Base-by-base conservation (phyloP, 805 yeast genomes). In the Metschnikowia lochheadii region DNA sequence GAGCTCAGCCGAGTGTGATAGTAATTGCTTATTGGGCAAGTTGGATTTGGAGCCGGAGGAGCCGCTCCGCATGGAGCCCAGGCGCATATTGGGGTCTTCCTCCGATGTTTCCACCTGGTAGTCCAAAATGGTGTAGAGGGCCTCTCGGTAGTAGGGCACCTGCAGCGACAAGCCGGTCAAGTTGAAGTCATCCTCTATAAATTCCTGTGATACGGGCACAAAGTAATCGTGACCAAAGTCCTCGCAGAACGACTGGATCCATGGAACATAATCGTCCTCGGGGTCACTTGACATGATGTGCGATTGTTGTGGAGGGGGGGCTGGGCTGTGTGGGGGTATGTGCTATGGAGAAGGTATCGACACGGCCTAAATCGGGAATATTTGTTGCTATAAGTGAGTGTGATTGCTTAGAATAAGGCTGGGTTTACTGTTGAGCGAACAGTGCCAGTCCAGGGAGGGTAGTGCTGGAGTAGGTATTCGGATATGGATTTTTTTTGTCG, bases 121-220 rank as follows among this genome's bases (percentile, higher is more conserved):
- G 67, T 92, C 99, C 55, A 92, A 74, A 52, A 94, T 89, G 59
- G 92, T 79, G 68, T 92, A 97, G 54, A 92, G 72, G 1, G 98
- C 96, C 63, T 90, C 96, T 62, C 92, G 75, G 67, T 91, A 94
- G 64, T 84, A 88, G 3, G 97, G 96, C 8, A 94, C 96, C 51
- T 87, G 82, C 56, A 84, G 79, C 32, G 86, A 78, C 47, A 94
- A 76, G 1, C 98, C 97, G 1, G 98, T 91, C 61, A 94, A 77
- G 65, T 94, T 94, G 77, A 94, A 94, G 58, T 94, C 98, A 68
- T 94, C 99, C 61, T 91, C 97, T 53, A 94, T 89, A 67, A 90
- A 94, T 45, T 89, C 97, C 44, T 87, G 89, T 1, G 90, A 79
- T 5, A 94, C 96, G 59, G 91, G 95, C 40, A 91, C 96, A 67